Evolutionary conservation across 2,329 filamentous ascomycete species (phyloP), one percentile per base, ranked within the genome.

Genomic region (Hypoxylon sp.): DNA sequence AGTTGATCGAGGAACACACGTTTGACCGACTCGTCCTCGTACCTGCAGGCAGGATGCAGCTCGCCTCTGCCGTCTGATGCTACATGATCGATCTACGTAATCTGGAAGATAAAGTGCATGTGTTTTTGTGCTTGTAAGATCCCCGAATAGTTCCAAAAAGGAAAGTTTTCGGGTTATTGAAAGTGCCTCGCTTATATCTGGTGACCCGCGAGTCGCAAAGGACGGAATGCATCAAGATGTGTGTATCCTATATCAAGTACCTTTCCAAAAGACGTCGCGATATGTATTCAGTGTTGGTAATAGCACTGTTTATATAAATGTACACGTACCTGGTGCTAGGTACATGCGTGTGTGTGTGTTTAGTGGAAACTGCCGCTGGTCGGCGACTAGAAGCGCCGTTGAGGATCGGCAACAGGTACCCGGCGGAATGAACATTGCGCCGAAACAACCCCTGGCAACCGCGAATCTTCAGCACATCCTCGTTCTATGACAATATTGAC

Each of bases 361-460:
- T 6, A n/a, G 21, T 6, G 45, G 46, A 19, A 11, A 10, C 6
- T 19, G 23, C 49, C 55, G 56, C 32, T 56, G 30, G 36, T 62
- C 63, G 57, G 51, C 45, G 17, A 38, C 55, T 53, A 19, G 10
- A 51, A 55, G 25, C 43, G 38, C 65, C 65, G 65, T 67, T 49
- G 19, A 45, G 19, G n/a, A 6, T 28, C 51, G 19, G 32, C 38
- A 30, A 19, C 34, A 34, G 34, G 10, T 13, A 49, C 23, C 23
- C 17, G 34, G 32, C 51, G 65, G 55, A 57, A 49, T 45, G 55
- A 60, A 34, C 36, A 55, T 68, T 68, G 38, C 56, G n/a, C 65
- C 65, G 65, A 57, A 58, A 45, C 17, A 21, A 43, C 17, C 17
- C 17, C 19, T 43, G 38, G 38, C 38, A 43, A 43, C 38, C 9